Evolutionary conservation across 2,329 filamentous ascomycete genomes (phyloP).

Genomic region (Chrysoporthe cubensis): DNA sequence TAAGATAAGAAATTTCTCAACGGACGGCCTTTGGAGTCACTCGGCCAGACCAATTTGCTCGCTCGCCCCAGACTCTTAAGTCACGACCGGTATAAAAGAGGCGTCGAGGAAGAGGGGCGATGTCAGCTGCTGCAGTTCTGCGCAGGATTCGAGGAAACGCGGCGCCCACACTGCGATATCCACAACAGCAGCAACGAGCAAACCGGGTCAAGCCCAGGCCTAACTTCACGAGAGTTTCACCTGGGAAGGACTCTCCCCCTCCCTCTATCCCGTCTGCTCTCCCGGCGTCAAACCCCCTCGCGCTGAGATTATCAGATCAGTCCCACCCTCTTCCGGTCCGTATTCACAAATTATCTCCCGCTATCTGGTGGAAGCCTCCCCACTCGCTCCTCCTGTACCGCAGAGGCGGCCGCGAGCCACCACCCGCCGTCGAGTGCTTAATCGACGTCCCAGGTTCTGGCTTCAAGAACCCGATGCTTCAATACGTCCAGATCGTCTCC

Average conservation of each 20-base stretch:
- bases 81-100: background rate
- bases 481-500: constrained; percentile 73
- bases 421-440: background rate
- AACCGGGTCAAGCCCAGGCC: too few species aligned
- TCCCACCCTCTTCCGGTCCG: background rate
- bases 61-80: background rate
- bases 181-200: background rate
- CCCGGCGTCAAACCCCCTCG: background rate
- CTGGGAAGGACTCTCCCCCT: background rate
- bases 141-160: background rate
- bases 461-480: constrained; percentile 62
- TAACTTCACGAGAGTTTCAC: background rate
- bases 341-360: constrained; percentile 7
- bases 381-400: constrained; percentile 16
- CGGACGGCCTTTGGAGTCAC: background rate
- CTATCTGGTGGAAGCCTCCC: background rate
- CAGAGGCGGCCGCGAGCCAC: background rate
- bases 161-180: background rate
- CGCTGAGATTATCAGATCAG: background rate
- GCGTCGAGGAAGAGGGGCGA: constrained; percentile 3
- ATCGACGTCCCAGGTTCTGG: constrained; percentile 14
- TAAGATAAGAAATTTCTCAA: constrained; percentile 18
- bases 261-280: background rate
- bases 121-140: constrained; percentile 1
- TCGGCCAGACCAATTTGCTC: background rate